A percentile compares a stretch with the other conserved stretches of the same genome.
phyloP scores from a whole-genome alignment of 1,139 yeast genomes.

The Blastobotrys persicus region DNA sequence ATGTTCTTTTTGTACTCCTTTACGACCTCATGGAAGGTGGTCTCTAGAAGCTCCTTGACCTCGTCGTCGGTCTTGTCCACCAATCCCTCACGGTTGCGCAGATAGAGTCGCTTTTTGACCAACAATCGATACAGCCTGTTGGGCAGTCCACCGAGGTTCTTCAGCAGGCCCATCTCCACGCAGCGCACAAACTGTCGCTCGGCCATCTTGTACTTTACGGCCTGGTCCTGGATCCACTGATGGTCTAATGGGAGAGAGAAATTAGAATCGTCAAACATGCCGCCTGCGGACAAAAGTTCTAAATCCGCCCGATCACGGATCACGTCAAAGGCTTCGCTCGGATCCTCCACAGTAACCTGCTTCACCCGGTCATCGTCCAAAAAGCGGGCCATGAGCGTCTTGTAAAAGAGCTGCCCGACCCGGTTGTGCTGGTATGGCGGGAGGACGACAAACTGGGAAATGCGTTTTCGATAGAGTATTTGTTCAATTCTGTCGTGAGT shows the following conservation, averaged over 20 bases:
- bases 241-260: constrained; percentile 31
- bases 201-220: constrained; percentile 58
- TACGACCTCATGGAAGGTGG: constrained; percentile 65
- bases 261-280: constrained; percentile 31
- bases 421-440: constrained; percentile 73
- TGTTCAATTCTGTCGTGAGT: constrained; percentile 50
- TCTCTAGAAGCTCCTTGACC: constrained; percentile 65
- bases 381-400: constrained; percentile 55
- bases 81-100: constrained; percentile 77
- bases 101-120: constrained; percentile 69
- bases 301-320: constrained; percentile 83
- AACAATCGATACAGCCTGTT: constrained; percentile 49
- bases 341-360: constrained; percentile 92
- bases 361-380: constrained; percentile 49
- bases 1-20: constrained; percentile 67
- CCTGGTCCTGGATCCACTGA: constrained; percentile 46
- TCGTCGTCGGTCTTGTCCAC: constrained; percentile 60
- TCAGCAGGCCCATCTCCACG: constrained; percentile 68
- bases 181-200: constrained; percentile 74
- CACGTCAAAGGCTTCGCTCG: constrained; percentile 90
- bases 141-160: constrained; percentile 35
- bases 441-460: constrained; percentile 80
- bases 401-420: constrained; percentile 70
- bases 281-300: constrained; percentile 45
- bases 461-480: constrained; percentile 59